These are phyloP conservation scores for Theileria sp. DNA, from an alignment of 169 alveolate genomes.

Conservation along the genomic window DNA sequence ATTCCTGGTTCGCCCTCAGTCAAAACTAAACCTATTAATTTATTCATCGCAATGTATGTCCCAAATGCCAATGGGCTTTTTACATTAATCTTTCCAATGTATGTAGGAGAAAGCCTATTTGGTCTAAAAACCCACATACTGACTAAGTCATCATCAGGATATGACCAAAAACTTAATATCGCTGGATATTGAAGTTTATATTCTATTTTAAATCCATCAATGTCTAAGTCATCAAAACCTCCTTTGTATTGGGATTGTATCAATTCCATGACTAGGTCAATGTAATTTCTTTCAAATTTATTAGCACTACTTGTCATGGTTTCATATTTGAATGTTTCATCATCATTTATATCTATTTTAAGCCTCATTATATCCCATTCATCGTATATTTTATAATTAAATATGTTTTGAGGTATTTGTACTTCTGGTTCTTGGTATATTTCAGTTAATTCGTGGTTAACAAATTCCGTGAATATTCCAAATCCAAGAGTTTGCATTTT, in stretches of 20 bases:
- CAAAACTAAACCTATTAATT: conserved; percentile 38
- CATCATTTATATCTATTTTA: not conserved
- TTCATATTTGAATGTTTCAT: not conserved
- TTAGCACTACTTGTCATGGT: not conserved
- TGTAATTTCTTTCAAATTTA: not conserved
- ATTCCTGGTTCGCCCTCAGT: conserved; percentile 50
- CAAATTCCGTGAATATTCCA: conserved; percentile 21
- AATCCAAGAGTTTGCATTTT: conserved; percentile 17
- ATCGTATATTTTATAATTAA: conserved; percentile 37
- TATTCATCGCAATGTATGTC: conserved; percentile 11
- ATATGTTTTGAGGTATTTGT: conserved; percentile 36
- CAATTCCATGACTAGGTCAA: not conserved
- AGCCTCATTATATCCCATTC: conserved; percentile 43
- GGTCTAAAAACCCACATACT: conserved; percentile 42
- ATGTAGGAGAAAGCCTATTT: conserved; percentile 35
- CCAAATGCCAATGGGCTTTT: conserved; percentile 46
- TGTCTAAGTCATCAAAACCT: not conserved
- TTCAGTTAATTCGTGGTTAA: conserved; percentile 47
- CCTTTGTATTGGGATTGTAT: not conserved
- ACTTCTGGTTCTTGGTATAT: conserved; percentile 15
- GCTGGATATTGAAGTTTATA: conserved; percentile 14
- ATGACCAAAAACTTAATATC: conserved; percentile 61
- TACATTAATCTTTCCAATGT: conserved; percentile 26
- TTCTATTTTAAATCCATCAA: not conserved
- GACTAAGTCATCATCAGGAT: conserved; percentile 24